Percentiles rank a stretch among this genome's conserved stretches.
Evolutionary conservation across 106 monocot genomes (phyloP).

Genomic region (Dendrobium officinale): DNA sequence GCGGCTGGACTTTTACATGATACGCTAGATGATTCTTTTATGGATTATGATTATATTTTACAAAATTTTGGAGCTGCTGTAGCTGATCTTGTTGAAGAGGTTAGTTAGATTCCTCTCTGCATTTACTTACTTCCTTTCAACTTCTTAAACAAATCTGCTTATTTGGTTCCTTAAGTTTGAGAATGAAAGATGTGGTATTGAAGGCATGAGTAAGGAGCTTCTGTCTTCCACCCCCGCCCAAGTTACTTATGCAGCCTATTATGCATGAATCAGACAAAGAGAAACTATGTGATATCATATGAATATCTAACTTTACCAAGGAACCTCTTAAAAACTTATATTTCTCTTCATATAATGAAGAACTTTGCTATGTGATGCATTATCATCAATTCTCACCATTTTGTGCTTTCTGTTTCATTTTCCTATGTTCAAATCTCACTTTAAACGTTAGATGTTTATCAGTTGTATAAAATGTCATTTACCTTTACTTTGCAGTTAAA

Average conservation of each 20-base stretch:
- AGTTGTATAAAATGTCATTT: too few species aligned
- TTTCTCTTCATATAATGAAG: conserved; percentile 1
- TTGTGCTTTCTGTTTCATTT: too few species aligned
- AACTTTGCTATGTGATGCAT: background rate
- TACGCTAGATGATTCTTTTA: conserved; percentile 74
- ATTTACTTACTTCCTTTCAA: background rate
- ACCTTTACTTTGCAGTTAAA: background rate
- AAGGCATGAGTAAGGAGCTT: background rate
- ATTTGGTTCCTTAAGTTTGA: background rate
- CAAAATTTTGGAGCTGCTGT: conserved; percentile 56
- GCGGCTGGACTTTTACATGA: conserved; percentile 90
- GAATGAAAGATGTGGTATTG: background rate
- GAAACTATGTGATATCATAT: background rate
- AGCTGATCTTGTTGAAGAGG: conserved; percentile 79
- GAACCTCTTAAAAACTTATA: background rate
- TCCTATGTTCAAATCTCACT: too few species aligned
- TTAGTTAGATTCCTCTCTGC: conserved; percentile 17
- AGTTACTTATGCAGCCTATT: background rate
- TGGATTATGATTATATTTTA: conserved; percentile 46
- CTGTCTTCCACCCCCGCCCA: background rate
- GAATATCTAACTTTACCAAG: background rate
- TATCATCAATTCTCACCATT: too few species aligned
- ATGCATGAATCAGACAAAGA: background rate
- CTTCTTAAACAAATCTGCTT: background rate
- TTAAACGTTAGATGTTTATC: too few species aligned